Conservation (phyloP, 2,329 filamentous ascomycete genomes). For the Sarocladium kiliense region DNA sequence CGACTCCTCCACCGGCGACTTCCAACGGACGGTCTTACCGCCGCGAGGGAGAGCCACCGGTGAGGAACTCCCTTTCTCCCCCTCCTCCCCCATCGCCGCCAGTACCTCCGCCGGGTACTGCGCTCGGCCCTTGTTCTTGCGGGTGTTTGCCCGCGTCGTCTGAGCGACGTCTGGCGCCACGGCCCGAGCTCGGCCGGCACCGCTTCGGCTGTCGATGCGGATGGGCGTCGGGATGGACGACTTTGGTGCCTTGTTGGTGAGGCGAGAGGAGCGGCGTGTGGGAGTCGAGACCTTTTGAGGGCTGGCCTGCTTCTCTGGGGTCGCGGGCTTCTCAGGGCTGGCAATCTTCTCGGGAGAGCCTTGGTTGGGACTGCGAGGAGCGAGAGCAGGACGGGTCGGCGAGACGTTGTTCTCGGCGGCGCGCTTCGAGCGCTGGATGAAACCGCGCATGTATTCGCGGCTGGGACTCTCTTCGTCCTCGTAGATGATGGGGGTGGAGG, state of each 20-base stretch:
- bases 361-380: slow-evolving; percentile 2
- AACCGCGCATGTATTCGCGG: slow-evolving; percentile 3
- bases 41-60: not conserved
- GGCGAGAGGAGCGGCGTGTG: slow-evolving; percentile 1
- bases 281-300: not conserved
- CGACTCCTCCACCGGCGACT: slow-evolving; percentile 3
- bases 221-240: slow-evolving; percentile 5
- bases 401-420: not conserved
- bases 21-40: slow-evolving; percentile 7
- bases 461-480: slow-evolving; percentile 4
- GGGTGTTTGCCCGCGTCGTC: not conserved
- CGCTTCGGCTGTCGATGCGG: slow-evolving; percentile 4
- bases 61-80: not conserved
- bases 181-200: not conserved
- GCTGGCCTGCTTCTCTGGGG: not conserved
- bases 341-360: not conserved
- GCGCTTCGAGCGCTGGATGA: slow-evolving; percentile 4
- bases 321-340: not conserved
- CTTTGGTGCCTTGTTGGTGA: slow-evolving; percentile 4
- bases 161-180: slow-evolving; percentile 1
- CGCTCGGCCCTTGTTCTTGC: slow-evolving; percentile 3
- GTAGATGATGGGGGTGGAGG: not conserved
- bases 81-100: not conserved
- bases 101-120: not conserved
- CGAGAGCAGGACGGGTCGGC: not conserved